Conservation (phyloP, 768 basidiomycete species). For the Suillus ampliporus region DNA sequence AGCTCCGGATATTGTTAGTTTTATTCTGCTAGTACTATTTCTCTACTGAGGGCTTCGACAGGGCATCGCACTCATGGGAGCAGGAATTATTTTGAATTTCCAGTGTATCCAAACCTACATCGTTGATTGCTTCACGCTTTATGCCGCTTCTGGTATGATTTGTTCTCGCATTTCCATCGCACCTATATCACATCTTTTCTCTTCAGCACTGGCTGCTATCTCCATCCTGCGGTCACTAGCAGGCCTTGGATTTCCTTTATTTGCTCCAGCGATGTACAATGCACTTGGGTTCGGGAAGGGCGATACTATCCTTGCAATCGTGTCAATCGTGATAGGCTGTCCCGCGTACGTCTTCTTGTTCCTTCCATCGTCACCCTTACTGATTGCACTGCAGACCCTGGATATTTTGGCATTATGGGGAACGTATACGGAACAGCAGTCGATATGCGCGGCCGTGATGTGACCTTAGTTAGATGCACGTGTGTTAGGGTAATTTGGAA, state of each 20-base stretch:
- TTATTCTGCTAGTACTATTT: background rate
- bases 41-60: constrained; percentile 24
- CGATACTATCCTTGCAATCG: constrained; percentile 63
- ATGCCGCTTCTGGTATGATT: constrained; percentile 69
- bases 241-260: constrained; percentile 81
- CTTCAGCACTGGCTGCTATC: constrained; percentile 66
- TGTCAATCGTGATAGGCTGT: constrained; percentile 64
- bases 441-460: constrained; percentile 39
- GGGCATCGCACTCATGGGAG: constrained; percentile 65
- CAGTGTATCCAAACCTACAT: constrained; percentile 71
- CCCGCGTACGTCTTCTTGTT: constrained; percentile 44
- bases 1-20: constrained; percentile 64
- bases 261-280: constrained; percentile 72
- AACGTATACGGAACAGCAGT: constrained; percentile 57
- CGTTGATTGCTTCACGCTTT: constrained; percentile 67
- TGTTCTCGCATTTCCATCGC: background rate
- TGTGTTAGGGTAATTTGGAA: too few relatives aligned
- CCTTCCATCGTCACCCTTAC: background rate
- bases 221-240: constrained; percentile 66
- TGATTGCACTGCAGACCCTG: constrained; percentile 41
- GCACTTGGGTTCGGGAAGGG: constrained; percentile 74
- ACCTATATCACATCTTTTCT: constrained; percentile 8
- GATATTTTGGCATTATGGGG: constrained; percentile 51
- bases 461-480: too few relatives aligned
- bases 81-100: constrained; percentile 63